These are phyloP conservation scores for Sherardia arvensis DNA, from an alignment of 257 asterid species.

Conservation along the genomic window DNA sequence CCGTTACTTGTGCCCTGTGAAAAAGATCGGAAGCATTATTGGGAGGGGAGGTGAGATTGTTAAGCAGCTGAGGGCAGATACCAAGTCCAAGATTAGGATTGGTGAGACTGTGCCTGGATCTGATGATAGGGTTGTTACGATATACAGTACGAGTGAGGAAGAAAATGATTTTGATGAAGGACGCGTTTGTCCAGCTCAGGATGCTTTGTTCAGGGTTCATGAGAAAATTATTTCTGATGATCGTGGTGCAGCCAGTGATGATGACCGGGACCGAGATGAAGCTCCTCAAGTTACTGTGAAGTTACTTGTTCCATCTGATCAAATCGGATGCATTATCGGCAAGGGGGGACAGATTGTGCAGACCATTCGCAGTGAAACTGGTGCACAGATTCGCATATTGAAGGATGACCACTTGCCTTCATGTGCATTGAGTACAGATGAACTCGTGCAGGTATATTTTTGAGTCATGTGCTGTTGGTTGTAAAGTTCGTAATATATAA, in stretches of 20 bases:
- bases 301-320: slow-evolving; percentile 88
- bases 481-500: too few species aligned
- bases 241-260: slow-evolving; percentile 26
- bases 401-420: slow-evolving; percentile 83
- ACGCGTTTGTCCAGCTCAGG: slow-evolving; percentile 70
- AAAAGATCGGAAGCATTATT: slow-evolving; percentile 83
- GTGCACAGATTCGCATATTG: slow-evolving; percentile 83
- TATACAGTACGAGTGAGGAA: slow-evolving; percentile 69
- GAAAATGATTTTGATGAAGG: slow-evolving; percentile 63
- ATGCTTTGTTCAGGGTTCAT: slow-evolving; percentile 86
- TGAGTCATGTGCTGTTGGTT: not conserved
- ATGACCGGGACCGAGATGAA: slow-evolving; percentile 54
- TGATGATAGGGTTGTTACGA: slow-evolving; percentile 78
- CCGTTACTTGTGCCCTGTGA: slow-evolving; percentile 74
- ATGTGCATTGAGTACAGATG: slow-evolving; percentile 84
- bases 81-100: slow-evolving; percentile 81
- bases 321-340: slow-evolving; percentile 89
- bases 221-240: slow-evolving; percentile 73
- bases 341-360: slow-evolving; percentile 95
- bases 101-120: slow-evolving; percentile 81
- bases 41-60: slow-evolving; percentile 96
- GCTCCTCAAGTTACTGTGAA: slow-evolving; percentile 49
- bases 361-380: slow-evolving; percentile 68
- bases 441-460: slow-evolving; percentile 73
- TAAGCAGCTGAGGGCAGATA: slow-evolving; percentile 87